These are phyloP conservation scores for Pseudogymnoascus sp. DNA, from an alignment of 2,329 filamentous ascomycete species.

Conservation along the genomic window DNA sequence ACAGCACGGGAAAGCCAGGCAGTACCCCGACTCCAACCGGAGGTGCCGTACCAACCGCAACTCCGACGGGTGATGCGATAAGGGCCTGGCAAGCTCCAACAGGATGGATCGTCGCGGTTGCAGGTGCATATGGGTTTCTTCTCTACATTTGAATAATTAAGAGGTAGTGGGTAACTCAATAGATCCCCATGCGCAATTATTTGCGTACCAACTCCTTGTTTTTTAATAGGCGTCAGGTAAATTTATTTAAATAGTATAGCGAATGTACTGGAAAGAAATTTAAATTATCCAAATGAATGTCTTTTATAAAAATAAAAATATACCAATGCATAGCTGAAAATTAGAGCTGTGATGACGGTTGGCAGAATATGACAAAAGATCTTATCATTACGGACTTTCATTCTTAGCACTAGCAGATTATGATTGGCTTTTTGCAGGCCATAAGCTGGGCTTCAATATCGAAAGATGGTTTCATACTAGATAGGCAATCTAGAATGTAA, in stretches of 20 bases:
- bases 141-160: background rate
- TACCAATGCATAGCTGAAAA: no score
- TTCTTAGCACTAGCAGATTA: no score
- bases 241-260: background rate
- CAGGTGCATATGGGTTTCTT: background rate
- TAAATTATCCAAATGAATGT: no score
- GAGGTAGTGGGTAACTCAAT: background rate
- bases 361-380: no score
- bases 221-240: background rate
- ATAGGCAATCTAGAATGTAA: conserved; percentile 29
- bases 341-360: no score
- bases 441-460: no score
- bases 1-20: background rate
- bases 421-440: no score
- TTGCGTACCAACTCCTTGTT: background rate
- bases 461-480: background rate
- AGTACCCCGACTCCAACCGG: background rate
- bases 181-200: background rate
- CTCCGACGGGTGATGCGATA: background rate
- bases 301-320: no score
- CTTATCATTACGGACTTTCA: no score
- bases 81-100: background rate
- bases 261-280: no score
- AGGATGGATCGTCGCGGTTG: conserved; percentile 15
- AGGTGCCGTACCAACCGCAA: background rate